These are phyloP conservation scores for Ceratocystis ficicola DNA, from an alignment of 2,329 filamentous ascomycete genomes.

Conservation along the genomic window DNA sequence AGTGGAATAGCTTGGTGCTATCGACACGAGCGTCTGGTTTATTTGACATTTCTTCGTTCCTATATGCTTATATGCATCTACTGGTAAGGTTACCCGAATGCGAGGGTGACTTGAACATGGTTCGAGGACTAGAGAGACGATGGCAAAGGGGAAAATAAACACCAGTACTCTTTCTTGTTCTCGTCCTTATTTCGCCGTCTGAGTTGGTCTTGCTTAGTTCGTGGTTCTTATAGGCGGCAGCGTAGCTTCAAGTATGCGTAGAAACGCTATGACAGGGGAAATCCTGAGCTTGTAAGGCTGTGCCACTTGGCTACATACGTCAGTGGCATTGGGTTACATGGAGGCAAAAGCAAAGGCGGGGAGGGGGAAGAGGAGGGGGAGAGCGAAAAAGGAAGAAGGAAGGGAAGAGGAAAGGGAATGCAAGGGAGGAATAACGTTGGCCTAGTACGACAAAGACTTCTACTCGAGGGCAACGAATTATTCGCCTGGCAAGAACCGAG, in stretches of 20 bases:
- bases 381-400: background rate
- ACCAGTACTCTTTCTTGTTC: too few species aligned
- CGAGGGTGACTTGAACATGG: too few species aligned
- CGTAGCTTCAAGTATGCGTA: background rate
- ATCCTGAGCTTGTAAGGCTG: background rate
- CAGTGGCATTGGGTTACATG: slow-evolving; percentile 7
- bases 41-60: background rate
- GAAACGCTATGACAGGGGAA: background rate
- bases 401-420: background rate
- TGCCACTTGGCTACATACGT: slow-evolving; percentile 6
- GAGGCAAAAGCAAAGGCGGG: background rate
- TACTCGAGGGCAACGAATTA: too few species aligned
- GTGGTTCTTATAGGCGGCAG: background rate
- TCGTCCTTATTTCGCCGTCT: too few species aligned
- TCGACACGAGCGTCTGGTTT: background rate
- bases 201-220: background rate
- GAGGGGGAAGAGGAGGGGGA: background rate
- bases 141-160: too few species aligned
- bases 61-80: background rate
- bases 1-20: background rate
- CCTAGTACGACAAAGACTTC: too few species aligned
- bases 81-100: too few species aligned
- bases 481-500: too few species aligned
- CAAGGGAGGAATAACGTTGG: too few species aligned
- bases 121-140: too few species aligned